phyloP scores from a whole-genome alignment of 2,329 filamentous ascomycete genomes.

The Trichoderma brevicompactum region DNA sequence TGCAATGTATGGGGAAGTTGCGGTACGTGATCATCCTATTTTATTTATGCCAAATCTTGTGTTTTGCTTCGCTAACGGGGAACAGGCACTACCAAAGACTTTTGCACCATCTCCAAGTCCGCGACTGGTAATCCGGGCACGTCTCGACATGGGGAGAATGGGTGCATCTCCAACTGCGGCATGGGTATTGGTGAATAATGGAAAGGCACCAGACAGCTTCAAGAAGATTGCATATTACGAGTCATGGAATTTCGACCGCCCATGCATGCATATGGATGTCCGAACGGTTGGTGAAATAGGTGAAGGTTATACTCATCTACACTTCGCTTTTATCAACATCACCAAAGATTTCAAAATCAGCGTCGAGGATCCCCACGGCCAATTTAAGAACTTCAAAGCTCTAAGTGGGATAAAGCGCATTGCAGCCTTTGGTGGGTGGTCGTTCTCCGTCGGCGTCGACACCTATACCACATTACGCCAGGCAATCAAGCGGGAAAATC shows the following conservation, averaged over 20 bases:
- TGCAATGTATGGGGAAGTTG: slow-evolving; percentile 48
- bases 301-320: slow-evolving; percentile 32
- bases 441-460: slow-evolving; percentile 33
- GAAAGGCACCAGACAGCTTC: slow-evolving; percentile 2
- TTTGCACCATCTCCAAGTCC: slow-evolving; percentile 38
- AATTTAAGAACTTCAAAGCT: slow-evolving; percentile 35
- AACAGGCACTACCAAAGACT: slow-evolving; percentile 44
- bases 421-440: slow-evolving; percentile 39
- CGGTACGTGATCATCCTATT: too few relatives aligned
- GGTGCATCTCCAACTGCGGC: slow-evolving; percentile 36
- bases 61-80: too few relatives aligned
- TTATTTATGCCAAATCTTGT: too few relatives aligned
- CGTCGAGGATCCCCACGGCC: slow-evolving; percentile 33
- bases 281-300: slow-evolving; percentile 29
- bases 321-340: slow-evolving; percentile 41
- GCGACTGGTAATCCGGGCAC: slow-evolving; percentile 16
- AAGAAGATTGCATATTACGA: slow-evolving; percentile 35
- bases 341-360: slow-evolving; percentile 30
- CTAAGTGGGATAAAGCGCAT: slow-evolving; percentile 35
- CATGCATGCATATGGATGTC: slow-evolving; percentile 17
- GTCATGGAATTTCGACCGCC: slow-evolving; percentile 25
- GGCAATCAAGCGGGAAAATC: slow-evolving; percentile 29
- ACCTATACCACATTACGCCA: slow-evolving; percentile 24
- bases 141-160: background rate
- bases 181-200: slow-evolving; percentile 31